Conservation (phyloP, 1,139 yeast species). For the Pichia sp. region DNA sequence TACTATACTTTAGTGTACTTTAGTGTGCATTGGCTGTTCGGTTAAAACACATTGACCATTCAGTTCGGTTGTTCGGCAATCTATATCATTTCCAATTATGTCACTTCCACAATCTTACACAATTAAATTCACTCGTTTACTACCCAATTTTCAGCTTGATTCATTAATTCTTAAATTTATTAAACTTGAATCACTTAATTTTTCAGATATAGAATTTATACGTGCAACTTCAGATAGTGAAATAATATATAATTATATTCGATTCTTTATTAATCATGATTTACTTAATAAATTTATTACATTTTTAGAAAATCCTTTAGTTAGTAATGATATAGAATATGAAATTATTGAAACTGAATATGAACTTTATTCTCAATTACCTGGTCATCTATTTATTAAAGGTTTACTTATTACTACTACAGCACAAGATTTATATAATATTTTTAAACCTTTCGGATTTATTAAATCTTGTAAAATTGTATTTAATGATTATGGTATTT, state of each 20-base stretch:
- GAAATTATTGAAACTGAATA: slow-evolving; percentile 30
- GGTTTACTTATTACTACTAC: slow-evolving; percentile 38
- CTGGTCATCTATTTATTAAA: slow-evolving; percentile 58
- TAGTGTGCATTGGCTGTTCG: no score
- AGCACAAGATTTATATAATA: slow-evolving; percentile 33
- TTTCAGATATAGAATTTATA: slow-evolving; percentile 2
- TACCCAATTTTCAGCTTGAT: slow-evolving; percentile 7
- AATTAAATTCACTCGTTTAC: slow-evolving; percentile 5
- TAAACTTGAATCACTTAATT: slow-evolving; percentile 1
- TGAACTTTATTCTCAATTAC: slow-evolving; percentile 46
- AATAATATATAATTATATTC: no score
- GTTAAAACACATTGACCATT: no score
- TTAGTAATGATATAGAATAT: slow-evolving; percentile 6
- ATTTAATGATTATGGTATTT: slow-evolving; percentile 36
- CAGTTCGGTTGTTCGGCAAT: no score
- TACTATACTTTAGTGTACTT: no score
- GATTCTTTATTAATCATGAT: no score
- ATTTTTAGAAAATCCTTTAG: slow-evolving; percentile 16
- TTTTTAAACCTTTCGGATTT: slow-evolving; percentile 40
- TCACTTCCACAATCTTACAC: neutral
- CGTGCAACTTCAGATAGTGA: no score
- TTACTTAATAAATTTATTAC: slow-evolving; percentile 17
- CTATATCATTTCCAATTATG: no score
- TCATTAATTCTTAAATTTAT: slow-evolving; percentile 5
- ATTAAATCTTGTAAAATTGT: slow-evolving; percentile 41